Conservation (phyloP, 257 asterid species). For the Petrea volubilis region DNA sequence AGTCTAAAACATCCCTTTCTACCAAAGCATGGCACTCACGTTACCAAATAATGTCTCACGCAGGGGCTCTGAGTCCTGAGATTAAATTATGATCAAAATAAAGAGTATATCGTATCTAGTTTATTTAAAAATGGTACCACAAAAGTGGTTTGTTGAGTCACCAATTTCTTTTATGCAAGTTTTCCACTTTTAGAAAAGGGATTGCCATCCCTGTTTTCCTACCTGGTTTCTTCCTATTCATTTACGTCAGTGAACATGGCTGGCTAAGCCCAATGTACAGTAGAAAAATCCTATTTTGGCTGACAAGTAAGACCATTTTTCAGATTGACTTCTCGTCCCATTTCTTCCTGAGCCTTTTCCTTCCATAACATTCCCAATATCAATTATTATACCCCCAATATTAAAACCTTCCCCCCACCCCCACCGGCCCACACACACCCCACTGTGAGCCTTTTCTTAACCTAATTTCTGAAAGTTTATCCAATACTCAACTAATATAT, state of each 20-base stretch:
- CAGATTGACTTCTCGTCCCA: slow-evolving; percentile 35
- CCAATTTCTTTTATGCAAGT: slow-evolving; percentile 36
- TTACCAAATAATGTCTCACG: slow-evolving; percentile 21
- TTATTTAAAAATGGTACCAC: slow-evolving; percentile 25
- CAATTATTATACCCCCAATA: slow-evolving; percentile 43
- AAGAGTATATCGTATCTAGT: slow-evolving; percentile 20
- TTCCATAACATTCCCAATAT: slow-evolving; percentile 23
- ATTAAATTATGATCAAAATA: slow-evolving; percentile 25
- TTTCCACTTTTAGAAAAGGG: slow-evolving; percentile 42
- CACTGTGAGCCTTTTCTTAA: slow-evolving; percentile 30
- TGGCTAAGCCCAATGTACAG: slow-evolving; percentile 31
- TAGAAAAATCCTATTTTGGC: slow-evolving; percentile 35
- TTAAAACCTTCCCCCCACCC: slow-evolving; percentile 24
- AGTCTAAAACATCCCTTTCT: slow-evolving; percentile 27
- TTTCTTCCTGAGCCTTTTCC: slow-evolving; percentile 25
- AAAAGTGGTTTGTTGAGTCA: slow-evolving; percentile 51
- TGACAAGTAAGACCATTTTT: slow-evolving; percentile 37
- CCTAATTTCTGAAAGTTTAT: slow-evolving; percentile 24
- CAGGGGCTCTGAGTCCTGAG: slow-evolving; percentile 15
- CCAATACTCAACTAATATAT: slow-evolving; percentile 28
- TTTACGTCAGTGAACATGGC: slow-evolving; percentile 32
- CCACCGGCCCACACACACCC: background rate
- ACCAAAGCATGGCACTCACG: slow-evolving; percentile 13
- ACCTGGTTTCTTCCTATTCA: slow-evolving; percentile 33
- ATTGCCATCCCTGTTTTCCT: slow-evolving; percentile 28